Evolutionary conservation across 176 grass and related monocot genomes (phyloP).

Genomic region (Cymbopogon citratus): DNA sequence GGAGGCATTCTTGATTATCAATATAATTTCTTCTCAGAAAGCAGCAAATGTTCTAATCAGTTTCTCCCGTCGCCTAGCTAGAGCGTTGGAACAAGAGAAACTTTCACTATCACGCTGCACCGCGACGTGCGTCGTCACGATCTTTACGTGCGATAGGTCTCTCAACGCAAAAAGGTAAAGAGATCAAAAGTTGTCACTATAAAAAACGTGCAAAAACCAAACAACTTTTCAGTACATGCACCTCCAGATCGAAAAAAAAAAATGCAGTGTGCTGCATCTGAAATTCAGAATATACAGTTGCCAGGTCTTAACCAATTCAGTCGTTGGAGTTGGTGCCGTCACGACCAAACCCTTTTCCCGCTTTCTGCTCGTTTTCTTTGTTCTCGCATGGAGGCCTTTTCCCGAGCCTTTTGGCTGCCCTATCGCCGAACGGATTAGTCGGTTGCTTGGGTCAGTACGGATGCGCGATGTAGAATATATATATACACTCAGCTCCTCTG

Average conservation of each 20-base stretch:
- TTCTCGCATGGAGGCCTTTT: background rate
- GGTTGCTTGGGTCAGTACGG: constrained; percentile 31
- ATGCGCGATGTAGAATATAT: background rate
- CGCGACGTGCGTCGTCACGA: constrained; percentile 30
- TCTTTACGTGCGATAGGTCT: background rate
- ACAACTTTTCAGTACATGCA: background rate
- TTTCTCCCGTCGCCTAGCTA: background rate
- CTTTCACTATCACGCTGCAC: constrained; percentile 7
- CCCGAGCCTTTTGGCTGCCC: background rate
- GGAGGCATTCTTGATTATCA: background rate
- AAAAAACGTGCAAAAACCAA: background rate
- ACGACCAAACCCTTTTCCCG: constrained; percentile 2
- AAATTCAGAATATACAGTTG: background rate
- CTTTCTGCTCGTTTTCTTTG: background rate
- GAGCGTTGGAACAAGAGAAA: background rate
- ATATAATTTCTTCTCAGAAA: background rate
- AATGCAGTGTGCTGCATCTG: background rate
- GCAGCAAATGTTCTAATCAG: background rate
- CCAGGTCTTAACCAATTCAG: constrained; percentile 23
- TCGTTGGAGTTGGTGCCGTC: constrained; percentile 27
- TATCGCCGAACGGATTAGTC: constrained; percentile 23
- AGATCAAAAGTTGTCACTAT: background rate
- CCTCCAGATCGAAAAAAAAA: background rate
- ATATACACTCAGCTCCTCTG: background rate
- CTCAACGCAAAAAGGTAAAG: constrained; percentile 10